Conservation (phyloP, 345 rosid species). For the Hibiscus trionum region DNA sequence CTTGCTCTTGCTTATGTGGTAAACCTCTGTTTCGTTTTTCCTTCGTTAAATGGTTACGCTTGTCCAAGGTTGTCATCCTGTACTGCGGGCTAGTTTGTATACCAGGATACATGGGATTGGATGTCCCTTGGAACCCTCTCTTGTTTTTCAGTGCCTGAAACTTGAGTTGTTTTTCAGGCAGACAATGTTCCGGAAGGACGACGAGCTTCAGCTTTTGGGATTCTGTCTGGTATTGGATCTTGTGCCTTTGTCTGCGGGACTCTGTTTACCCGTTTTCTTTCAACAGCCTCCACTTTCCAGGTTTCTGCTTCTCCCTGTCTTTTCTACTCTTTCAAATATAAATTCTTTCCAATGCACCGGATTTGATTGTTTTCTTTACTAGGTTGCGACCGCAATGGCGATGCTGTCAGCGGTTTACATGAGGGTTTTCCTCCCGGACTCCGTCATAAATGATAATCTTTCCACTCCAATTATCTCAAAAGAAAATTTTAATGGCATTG, state of each 20-base stretch:
- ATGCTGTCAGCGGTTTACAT: conserved; percentile 46
- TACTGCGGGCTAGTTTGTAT: neutral
- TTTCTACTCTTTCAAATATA: neutral
- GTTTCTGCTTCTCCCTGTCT: conserved; percentile 16
- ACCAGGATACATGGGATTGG: neutral
- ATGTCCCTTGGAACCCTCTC: neutral
- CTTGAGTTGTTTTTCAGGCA: conserved; percentile 40
- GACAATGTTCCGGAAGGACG: conserved; percentile 57
- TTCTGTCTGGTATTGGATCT: conserved; percentile 66
- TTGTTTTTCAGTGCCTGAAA: neutral
- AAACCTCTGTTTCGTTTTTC: conserved; percentile 2
- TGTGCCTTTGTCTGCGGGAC: conserved; percentile 75
- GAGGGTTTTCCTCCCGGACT: conserved; percentile 66
- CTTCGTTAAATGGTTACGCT: neutral
- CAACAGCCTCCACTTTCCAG: conserved; percentile 70
- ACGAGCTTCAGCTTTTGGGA: conserved; percentile 66
- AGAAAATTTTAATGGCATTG: conserved; percentile 16
- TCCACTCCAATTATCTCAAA: conserved; percentile 35
- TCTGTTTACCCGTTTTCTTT: conserved; percentile 68
- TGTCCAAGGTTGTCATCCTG: neutral
- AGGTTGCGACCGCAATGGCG: conserved; percentile 53
- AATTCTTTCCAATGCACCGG: neutral
- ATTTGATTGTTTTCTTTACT: neutral
- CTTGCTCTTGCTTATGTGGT: conserved; percentile 90
- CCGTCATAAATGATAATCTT: conserved; percentile 26